Percentiles rank a stretch among this genome's conserved stretches.
Evolutionary conservation across 768 basidiomycete genomes (phyloP).

Genomic region (Amanita thiersii): DNA sequence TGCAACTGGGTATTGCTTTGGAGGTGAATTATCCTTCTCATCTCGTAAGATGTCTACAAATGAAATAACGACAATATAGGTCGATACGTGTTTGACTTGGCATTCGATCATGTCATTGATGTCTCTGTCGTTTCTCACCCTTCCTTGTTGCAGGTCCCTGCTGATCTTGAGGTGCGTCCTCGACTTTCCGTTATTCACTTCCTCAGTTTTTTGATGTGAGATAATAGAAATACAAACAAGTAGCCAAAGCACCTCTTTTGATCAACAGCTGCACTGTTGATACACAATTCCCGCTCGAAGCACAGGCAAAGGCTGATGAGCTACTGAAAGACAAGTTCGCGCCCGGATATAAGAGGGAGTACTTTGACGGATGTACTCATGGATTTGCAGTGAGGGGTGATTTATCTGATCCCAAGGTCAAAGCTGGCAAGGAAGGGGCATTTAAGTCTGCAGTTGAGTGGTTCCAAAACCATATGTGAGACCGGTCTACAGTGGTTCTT

Average conservation of each 20-base stretch:
- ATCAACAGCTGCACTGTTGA: constrained; percentile 61
- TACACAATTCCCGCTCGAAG: constrained; percentile 37
- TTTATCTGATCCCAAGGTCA: constrained; percentile 38
- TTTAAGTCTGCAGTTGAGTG: constrained; percentile 52
- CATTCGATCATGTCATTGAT: constrained; percentile 43
- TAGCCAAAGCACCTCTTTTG: constrained; percentile 47
- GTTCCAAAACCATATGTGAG: constrained; percentile 20
- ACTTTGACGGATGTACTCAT: constrained; percentile 41
- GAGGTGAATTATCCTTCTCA: constrained; percentile 29
- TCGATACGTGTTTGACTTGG: constrained; percentile 55
- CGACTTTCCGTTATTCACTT: not conserved
- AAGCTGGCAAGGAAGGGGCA: constrained; percentile 56
- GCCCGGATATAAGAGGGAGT: constrained; percentile 41
- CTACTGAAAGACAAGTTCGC: constrained; percentile 38
- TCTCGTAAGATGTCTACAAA: not conserved
- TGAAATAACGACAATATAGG: constrained; percentile 18
- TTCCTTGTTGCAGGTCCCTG: constrained; percentile 48
- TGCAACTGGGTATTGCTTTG: constrained; percentile 64
- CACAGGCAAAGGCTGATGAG: constrained; percentile 36
- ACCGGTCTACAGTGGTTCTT: no score
- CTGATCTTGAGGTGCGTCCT: constrained; percentile 48
- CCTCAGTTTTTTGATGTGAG: not conserved
- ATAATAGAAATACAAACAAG: constrained; percentile 35
- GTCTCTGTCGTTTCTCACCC: constrained; percentile 51
- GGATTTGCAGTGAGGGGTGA: constrained; percentile 50